These are phyloP conservation scores for Lactarius psammicola DNA, from an alignment of 768 basidiomycete species.

Conservation along the genomic window DNA sequence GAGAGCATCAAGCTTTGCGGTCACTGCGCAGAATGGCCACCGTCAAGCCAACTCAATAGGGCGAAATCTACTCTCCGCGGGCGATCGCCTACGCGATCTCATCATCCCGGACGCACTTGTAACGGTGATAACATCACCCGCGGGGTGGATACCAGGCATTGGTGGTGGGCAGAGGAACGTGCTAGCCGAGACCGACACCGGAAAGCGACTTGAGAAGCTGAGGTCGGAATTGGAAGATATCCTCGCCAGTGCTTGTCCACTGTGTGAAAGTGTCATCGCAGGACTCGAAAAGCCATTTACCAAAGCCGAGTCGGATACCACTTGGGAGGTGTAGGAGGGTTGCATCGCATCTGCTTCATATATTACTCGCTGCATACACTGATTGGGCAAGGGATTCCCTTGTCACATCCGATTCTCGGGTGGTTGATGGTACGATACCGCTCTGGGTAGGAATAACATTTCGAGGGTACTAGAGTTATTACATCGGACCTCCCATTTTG, in stretches of 20 bases:
- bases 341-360: conserved; percentile 14
- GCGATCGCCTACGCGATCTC: conserved; percentile 85
- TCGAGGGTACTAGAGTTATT: not conserved
- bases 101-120: conserved; percentile 94
- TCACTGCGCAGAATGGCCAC: conserved; percentile 56
- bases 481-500: not conserved
- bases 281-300: conserved; percentile 88
- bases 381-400: conserved; percentile 2
- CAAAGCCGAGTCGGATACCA: conserved; percentile 71
- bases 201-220: conserved; percentile 67
- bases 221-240: conserved; percentile 85
- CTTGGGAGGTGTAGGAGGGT: conserved; percentile 61
- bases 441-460: not conserved
- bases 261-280: conserved; percentile 87
- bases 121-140: conserved; percentile 71
- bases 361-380: conserved; percentile 6
- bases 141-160: conserved; percentile 71
- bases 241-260: conserved; percentile 83
- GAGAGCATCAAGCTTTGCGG: conserved; percentile 67
- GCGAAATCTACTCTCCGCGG: conserved; percentile 80
- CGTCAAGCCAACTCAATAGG: conserved; percentile 68
- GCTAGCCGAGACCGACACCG: conserved; percentile 49
- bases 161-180: conserved; percentile 45
- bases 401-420: not conserved
- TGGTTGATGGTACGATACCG: not conserved